Conservation (phyloP, 2,329 filamentous ascomycete species). For the Penicillium sp. region DNA sequence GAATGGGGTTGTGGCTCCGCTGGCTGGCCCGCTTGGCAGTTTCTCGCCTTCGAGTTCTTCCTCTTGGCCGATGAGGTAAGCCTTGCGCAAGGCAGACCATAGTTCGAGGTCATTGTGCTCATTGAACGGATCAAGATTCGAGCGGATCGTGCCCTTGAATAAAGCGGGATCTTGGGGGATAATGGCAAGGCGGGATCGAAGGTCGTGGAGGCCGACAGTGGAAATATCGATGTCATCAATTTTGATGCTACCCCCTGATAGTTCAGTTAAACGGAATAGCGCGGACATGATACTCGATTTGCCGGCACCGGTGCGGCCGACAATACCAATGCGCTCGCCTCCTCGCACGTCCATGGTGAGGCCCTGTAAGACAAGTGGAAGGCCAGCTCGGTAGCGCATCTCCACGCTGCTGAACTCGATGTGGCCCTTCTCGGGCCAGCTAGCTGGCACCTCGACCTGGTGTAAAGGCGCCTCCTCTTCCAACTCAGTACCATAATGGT, state of each 20-base stretch:
- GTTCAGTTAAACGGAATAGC: conserved; percentile 46
- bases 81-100: conserved; percentile 49
- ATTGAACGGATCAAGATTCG: conserved; percentile 48
- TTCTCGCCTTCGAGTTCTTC: conserved; percentile 48
- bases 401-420: conserved; percentile 73
- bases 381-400: conserved; percentile 72
- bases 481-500: conserved; percentile 83
- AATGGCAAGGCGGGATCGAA: conserved; percentile 46
- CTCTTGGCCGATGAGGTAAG: conserved; percentile 49
- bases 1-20: conserved; percentile 43
- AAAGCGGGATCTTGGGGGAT: conserved; percentile 50
- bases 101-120: conserved; percentile 49
- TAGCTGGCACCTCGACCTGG: conserved; percentile 65
- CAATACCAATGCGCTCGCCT: conserved; percentile 51
- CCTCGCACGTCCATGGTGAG: conserved; percentile 52
- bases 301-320: conserved; percentile 48
- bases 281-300: conserved; percentile 51
- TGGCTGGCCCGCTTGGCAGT: conserved; percentile 3
- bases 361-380: conserved; percentile 71
- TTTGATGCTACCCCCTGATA: conserved; percentile 42
- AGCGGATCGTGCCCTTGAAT: conserved; percentile 46
- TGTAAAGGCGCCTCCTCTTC: conserved; percentile 87
- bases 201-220: conserved; percentile 42
- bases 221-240: conserved; percentile 48
- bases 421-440: conserved; percentile 85